Evolutionary conservation across 306 rosid species (phyloP).

Genomic region (Purshia tridentata): DNA sequence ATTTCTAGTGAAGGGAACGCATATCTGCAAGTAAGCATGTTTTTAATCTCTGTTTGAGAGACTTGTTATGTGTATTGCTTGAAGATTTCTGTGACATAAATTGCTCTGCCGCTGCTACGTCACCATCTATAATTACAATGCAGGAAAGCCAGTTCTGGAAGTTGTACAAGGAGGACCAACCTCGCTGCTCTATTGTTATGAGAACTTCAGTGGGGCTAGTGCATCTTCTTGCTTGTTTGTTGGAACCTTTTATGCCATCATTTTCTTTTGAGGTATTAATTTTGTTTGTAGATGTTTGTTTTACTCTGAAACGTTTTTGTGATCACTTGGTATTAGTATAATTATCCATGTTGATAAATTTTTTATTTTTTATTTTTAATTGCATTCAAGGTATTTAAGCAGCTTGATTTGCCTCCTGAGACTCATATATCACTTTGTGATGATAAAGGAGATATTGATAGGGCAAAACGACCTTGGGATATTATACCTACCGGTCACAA

Average conservation of each 20-base stretch:
- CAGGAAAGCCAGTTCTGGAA: conserved; percentile 91
- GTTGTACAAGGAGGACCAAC: conserved; percentile 71
- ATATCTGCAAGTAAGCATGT: conserved; percentile 73
- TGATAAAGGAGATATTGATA: conserved; percentile 67
- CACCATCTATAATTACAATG: background rate
- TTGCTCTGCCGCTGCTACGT: conserved; percentile 8
- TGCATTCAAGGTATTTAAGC: conserved; percentile 74
- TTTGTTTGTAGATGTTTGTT: background rate
- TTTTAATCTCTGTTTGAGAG: conserved; percentile 2
- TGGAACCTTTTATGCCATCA: conserved; percentile 94
- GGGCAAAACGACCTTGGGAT: conserved; percentile 76
- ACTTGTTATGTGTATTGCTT: background rate
- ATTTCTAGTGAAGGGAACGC: conserved; percentile 85
- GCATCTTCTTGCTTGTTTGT: conserved; percentile 75
- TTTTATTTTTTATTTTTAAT: background rate
- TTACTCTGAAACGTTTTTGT: background rate
- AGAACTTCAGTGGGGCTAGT: conserved; percentile 88
- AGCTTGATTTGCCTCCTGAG: conserved; percentile 66
- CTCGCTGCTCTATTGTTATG: conserved; percentile 75
- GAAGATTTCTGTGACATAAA: background rate
- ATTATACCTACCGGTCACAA: conserved; percentile 72
- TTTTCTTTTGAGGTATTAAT: conserved; percentile 67
- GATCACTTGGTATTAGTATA: background rate
- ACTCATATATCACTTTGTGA: conserved; percentile 60
- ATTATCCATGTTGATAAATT: background rate